A percentile compares a stretch with the other conserved stretches of the same genome.
Conservation (phyloP, 495 filamentous ascomycete genomes). For the Aspergillus cristatus region DNA sequence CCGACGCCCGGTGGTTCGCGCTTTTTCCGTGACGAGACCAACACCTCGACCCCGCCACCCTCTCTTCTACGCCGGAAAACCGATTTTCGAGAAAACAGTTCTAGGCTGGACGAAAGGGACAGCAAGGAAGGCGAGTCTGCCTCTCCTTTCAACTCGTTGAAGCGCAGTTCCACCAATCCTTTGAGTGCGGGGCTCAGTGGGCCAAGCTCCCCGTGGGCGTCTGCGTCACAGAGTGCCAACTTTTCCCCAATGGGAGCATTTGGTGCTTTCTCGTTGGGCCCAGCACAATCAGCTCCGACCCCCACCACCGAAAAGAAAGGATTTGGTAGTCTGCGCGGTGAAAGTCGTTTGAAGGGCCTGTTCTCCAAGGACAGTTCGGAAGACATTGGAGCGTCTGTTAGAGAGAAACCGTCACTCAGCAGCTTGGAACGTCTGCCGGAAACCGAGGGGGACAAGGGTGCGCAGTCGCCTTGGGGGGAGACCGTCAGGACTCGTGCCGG, state of each 20-base stretch:
- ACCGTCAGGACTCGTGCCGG: conserved; percentile 37
- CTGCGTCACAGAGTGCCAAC: conserved; percentile 45
- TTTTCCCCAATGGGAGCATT: conserved; percentile 77
- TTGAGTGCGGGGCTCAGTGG: conserved; percentile 40
- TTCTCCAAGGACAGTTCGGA: conserved; percentile 72
- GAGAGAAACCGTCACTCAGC: conserved; percentile 44
- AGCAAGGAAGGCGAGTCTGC: conserved; percentile 34
- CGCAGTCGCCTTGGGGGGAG: conserved; percentile 46
- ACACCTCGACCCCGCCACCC: conserved; percentile 51
- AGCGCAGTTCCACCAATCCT: conserved; percentile 63
- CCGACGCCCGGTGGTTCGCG: conserved; percentile 39
- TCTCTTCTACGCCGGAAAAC: conserved; percentile 67
- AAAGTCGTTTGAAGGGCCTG: conserved; percentile 76
- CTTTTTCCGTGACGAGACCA: conserved; percentile 51
- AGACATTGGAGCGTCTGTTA: conserved; percentile 41
- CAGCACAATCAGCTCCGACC: conserved; percentile 30
- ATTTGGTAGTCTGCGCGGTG: conserved; percentile 58
- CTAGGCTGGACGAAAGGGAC: conserved; percentile 31
- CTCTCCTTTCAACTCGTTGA: conserved; percentile 52
- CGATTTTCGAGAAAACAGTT: conserved; percentile 48
- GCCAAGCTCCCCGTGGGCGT: conserved; percentile 61
- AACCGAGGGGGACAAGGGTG: conserved; percentile 31
- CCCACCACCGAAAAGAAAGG: conserved; percentile 60
- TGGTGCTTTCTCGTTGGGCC: conserved; percentile 67
- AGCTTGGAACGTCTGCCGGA: conserved; percentile 48